These are phyloP conservation scores for Tuber microsphaerosporum DNA, from an alignment of 495 filamentous ascomycete species.

Conservation along the genomic window DNA sequence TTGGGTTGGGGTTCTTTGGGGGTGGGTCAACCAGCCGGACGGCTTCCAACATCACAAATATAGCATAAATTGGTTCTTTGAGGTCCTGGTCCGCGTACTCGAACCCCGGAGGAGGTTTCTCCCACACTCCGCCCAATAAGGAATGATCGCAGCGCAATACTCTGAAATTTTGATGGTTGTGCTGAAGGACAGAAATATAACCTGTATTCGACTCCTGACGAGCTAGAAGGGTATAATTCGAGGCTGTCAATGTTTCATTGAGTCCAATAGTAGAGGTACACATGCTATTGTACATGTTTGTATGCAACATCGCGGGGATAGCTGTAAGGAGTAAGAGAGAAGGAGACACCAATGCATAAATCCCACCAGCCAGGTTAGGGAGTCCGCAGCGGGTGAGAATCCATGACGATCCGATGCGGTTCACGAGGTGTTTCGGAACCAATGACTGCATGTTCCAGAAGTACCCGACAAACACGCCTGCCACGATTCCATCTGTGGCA, in stretches of 20 bases:
- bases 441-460: conserved; percentile 56
- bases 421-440: conserved; percentile 49
- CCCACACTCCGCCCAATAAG: conserved; percentile 90
- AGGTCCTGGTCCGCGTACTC: conserved; percentile 44
- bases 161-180: conserved; percentile 59
- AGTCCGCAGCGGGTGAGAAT: conserved; percentile 64
- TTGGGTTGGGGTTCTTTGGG: conserved; percentile 47
- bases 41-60: conserved; percentile 89
- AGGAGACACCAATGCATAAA: conserved; percentile 60
- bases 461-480: conserved; percentile 51
- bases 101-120: conserved; percentile 49
- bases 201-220: conserved; percentile 79
- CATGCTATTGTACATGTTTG: conserved; percentile 57
- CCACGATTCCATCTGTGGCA: conserved; percentile 28
- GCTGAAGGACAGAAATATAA: conserved; percentile 84
- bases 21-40: conserved; percentile 67
- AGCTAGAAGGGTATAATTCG: conserved; percentile 61
- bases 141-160: conserved; percentile 91
- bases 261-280: conserved; percentile 57
- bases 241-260: conserved; percentile 55
- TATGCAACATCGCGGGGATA: conserved; percentile 49
- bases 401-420: conserved; percentile 54
- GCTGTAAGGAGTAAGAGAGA: conserved; percentile 56
- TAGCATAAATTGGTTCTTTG: conserved; percentile 81
- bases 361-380: conserved; percentile 56